A percentile compares a stretch with the other conserved stretches of the same genome.
Evolutionary conservation across 345 rosid species (phyloP).

Genomic region (Theobroma cacao): DNA sequence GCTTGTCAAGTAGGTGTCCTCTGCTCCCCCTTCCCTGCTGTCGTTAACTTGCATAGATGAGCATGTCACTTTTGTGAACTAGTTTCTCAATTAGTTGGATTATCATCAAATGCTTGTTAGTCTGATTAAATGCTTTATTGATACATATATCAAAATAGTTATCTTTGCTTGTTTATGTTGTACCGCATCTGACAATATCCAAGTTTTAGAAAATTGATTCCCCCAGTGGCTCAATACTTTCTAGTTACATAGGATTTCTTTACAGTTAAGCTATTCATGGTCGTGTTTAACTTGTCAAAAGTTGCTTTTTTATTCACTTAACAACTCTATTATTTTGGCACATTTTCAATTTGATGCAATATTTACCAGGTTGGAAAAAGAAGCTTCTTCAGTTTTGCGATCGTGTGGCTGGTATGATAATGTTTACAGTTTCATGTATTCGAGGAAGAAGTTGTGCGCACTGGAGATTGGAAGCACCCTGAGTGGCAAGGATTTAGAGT

Average conservation of each 20-base stretch:
- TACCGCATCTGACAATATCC: neutral
- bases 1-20: neutral
- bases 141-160: neutral
- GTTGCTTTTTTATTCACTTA: neutral
- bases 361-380: conserved; percentile 54
- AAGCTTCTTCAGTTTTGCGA: conserved; percentile 56
- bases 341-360: neutral
- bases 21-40: neutral
- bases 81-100: neutral
- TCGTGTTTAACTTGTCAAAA: neutral
- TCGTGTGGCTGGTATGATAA: conserved; percentile 72
- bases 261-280: neutral
- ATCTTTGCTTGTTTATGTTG: neutral
- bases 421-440: conserved; percentile 55
- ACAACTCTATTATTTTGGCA: neutral
- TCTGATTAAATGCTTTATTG: neutral
- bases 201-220: neutral
- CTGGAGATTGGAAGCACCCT: conserved; percentile 34
- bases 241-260: neutral
- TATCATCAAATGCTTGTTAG: neutral
- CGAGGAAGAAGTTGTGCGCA: conserved; percentile 50
- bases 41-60: neutral
- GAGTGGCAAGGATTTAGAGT: conserved; percentile 51
- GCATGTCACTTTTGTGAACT: neutral
- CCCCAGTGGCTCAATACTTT: neutral